Base-by-base conservation (phyloP, 257 asterid genomes). In the Solanum tarijense region DNA sequence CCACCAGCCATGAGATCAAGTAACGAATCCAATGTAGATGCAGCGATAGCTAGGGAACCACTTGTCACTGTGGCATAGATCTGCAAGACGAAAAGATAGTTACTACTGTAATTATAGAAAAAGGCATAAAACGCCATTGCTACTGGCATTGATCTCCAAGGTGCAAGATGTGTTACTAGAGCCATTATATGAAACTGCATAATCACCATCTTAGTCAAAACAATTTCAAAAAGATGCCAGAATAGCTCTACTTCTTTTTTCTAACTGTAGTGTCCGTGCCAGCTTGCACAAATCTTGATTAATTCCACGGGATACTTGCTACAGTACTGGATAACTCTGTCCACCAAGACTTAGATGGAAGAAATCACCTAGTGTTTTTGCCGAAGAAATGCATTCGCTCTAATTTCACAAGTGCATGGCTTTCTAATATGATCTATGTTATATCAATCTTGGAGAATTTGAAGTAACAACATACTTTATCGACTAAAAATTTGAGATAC, bases 1-100 rank as follows among this genome's bases (percentile, higher is more conserved):
- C 94, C 98, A 86, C 98, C 99, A 60, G 99, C 99, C 97, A 96
- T 91, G 58, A 96, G 96, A 94, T 96, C 99, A 27, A 96, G 98
- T 72, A 96, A 94, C 2, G 99, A 96, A 92, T 96, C 99, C 89
- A 96, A 89, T 78, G 99, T 96, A 5, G 99, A 96, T 18, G 99
- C 99, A 55, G 99, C 99, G 88, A 96, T 93, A 83, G 99, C 99
- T 73, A 96, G 88, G 3, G 99, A 96, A 31, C 98, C 94, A 81
- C 95, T 96, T 91, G 93, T 93, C 84, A 94, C 87, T 0, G 98
- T 95, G 83, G 96, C 98, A 85, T 89, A 96, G 34, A 93, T 92
- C 98, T 96, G 90, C 84, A 83, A 78, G 88, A 31, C 18, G 46
- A 76, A 78, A 86, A 58, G 9, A 69, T 9, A 48, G 65, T 82